Percentiles rank a stretch among this genome's conserved stretches.
These are phyloP conservation scores for Talaromyces sp. DNA, from an alignment of 2,329 filamentous ascomycete genomes.

Conservation along the genomic window DNA sequence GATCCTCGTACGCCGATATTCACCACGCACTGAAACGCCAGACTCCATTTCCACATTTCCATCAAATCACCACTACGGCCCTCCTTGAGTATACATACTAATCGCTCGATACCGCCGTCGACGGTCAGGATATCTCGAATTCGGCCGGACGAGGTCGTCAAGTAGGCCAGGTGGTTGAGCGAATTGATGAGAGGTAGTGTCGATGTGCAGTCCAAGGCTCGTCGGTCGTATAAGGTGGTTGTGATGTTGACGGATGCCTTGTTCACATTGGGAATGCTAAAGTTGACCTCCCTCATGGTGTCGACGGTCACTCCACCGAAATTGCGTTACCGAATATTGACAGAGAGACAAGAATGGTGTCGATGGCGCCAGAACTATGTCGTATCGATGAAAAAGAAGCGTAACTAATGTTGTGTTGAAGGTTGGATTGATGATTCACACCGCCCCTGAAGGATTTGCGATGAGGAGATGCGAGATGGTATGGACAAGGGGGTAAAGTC, in stretches of 20 bases:
- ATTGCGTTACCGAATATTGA: neutral
- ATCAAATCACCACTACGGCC: conserved; percentile 96
- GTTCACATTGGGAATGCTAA: conserved; percentile 98
- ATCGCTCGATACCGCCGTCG: conserved; percentile 93
- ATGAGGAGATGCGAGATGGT: conserved; percentile 1
- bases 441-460: conserved; percentile 8
- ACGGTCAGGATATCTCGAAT: conserved; percentile 97
- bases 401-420: neutral
- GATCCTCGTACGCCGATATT: conserved; percentile 97
- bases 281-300: conserved; percentile 99
- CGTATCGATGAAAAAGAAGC: neutral
- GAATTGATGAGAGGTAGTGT: conserved; percentile 98
- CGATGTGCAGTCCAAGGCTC: conserved; percentile 95
- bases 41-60: conserved; percentile 99
- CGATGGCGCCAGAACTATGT: neutral
- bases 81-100: conserved; percentile 97
- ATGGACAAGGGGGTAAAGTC: conserved; percentile 3
- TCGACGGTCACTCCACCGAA: conserved; percentile 15
- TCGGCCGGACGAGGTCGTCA: conserved; percentile 93
- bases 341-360: neutral
- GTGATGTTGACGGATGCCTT: conserved; percentile 99
- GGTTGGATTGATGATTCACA: conserved; percentile 5
- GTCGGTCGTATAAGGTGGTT: conserved; percentile 93
- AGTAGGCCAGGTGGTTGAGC: conserved; percentile 95
- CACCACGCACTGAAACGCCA: conserved; percentile 97